phyloP scores from a whole-genome alignment of 306 rosid genomes.

The Cyclanthera cordifolia region DNA sequence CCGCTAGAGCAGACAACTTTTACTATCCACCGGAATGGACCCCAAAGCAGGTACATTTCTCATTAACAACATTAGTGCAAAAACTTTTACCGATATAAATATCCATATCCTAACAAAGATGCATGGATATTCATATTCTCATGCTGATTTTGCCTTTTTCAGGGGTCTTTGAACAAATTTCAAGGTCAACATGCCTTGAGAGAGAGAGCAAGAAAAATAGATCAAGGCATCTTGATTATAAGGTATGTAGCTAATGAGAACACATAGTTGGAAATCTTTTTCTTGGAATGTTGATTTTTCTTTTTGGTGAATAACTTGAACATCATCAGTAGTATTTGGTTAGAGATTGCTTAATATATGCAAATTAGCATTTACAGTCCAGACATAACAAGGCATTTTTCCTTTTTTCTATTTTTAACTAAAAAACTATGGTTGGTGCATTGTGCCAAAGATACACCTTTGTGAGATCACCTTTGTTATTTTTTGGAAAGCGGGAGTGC shows the following conservation, averaged over 20 bases:
- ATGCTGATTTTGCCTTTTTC: constrained; percentile 11
- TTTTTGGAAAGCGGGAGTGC: neutral
- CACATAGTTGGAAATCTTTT: neutral
- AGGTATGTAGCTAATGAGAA: constrained; percentile 30
- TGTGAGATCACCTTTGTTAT: neutral
- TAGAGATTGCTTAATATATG: neutral
- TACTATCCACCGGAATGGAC: constrained; percentile 96
- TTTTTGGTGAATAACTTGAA: neutral
- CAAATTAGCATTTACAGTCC: neutral
- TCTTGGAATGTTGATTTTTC: neutral
- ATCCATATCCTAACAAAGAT: neutral
- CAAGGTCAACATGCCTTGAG: constrained; percentile 89
- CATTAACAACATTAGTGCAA: neutral
- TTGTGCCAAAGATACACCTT: neutral
- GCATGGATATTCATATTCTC: constrained; percentile 8
- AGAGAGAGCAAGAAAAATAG: constrained; percentile 82
- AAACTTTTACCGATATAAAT: neutral
- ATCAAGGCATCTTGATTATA: constrained; percentile 78
- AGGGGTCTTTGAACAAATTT: constrained; percentile 87
- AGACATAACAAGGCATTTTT: neutral
- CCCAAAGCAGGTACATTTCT: constrained; percentile 54
- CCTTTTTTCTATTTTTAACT: neutral
- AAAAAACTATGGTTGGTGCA: neutral
- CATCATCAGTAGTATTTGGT: neutral
- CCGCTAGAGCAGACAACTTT: constrained; percentile 87